Percentiles rank a stretch among this genome's conserved stretches.
Conservation (phyloP, 192 early-diverging fungal genomes). For the Coemansia javaensis region DNA sequence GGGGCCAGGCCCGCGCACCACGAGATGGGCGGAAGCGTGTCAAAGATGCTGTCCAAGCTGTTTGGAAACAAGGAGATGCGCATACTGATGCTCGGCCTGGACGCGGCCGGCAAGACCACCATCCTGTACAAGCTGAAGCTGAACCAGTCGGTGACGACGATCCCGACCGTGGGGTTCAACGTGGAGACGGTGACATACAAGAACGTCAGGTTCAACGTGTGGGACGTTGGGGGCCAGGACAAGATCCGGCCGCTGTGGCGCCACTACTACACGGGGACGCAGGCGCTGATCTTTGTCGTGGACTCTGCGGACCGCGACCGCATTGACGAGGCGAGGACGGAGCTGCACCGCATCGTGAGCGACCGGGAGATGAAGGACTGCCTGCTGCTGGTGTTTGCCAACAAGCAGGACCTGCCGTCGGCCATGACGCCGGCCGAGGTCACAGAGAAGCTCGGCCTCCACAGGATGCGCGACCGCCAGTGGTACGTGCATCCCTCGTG, state of each 20-base stretch:
- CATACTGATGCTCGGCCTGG: slow-evolving; percentile 57
- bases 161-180: slow-evolving; percentile 70
- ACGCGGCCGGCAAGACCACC: slow-evolving; percentile 54
- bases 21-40: slow-evolving; percentile 50
- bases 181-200: slow-evolving; percentile 84
- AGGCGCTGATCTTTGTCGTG: slow-evolving; percentile 83
- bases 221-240: slow-evolving; percentile 88
- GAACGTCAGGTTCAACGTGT: slow-evolving; percentile 78
- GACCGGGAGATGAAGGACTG: slow-evolving; percentile 84
- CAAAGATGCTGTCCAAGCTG: slow-evolving; percentile 52
- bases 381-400: slow-evolving; percentile 76
- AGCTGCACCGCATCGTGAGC: slow-evolving; percentile 76
- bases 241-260: slow-evolving; percentile 86
- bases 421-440: slow-evolving; percentile 96
- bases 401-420: slow-evolving; percentile 71
- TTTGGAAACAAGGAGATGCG: slow-evolving; percentile 57
- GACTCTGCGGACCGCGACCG: slow-evolving; percentile 84
- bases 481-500: slow-evolving; percentile 93
- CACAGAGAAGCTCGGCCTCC: slow-evolving; percentile 83
- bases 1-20: neutral
- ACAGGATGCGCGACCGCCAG: slow-evolving; percentile 77
- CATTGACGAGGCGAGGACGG: slow-evolving; percentile 78
- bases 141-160: slow-evolving; percentile 54
- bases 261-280: slow-evolving; percentile 80
- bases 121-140: slow-evolving; percentile 59